Conservation (phyloP, 768 basidiomycete species). For the Suillus variegatus region DNA sequence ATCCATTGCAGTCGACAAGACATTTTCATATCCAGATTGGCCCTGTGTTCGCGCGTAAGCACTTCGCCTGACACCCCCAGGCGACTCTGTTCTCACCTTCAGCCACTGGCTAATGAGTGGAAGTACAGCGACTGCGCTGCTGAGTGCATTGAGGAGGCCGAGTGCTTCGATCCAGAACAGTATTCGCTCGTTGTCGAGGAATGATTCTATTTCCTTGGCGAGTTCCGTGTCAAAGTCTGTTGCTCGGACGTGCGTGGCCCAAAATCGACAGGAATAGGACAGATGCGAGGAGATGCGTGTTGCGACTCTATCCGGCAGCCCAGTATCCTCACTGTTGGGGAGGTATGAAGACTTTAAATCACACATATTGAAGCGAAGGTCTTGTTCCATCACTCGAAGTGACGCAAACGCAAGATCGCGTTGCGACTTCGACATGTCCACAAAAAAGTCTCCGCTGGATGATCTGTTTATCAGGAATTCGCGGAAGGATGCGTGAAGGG, state of each 20-base stretch:
- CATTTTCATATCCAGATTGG: not conserved
- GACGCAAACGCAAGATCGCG: constrained; percentile 12
- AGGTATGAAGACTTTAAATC: constrained; percentile 31
- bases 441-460: constrained; percentile 17
- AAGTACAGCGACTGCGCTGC: not conserved
- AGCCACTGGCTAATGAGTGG: not conserved
- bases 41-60: not conserved
- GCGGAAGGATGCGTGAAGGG: constrained; percentile 29
- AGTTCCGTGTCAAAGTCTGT: not conserved
- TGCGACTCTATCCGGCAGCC: not conserved
- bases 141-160: constrained; percentile 1
- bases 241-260: constrained; percentile 11
- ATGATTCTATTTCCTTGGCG: not conserved
- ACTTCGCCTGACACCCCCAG: not conserved
- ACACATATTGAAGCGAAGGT: constrained; percentile 39
- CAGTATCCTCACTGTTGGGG: constrained; percentile 26
- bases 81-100: not conserved
- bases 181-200: constrained; percentile 8
- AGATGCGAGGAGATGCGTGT: constrained; percentile 8
- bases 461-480: constrained; percentile 25
- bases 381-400: constrained; percentile 28
- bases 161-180: constrained; percentile 12
- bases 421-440: constrained; percentile 6
- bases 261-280: constrained; percentile 16
- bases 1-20: constrained; percentile 11